A percentile compares a stretch with the other conserved stretches of the same genome.
Conservation (phyloP, 2,329 filamentous ascomycete species). For the Apiospora rasikravindrae region DNA sequence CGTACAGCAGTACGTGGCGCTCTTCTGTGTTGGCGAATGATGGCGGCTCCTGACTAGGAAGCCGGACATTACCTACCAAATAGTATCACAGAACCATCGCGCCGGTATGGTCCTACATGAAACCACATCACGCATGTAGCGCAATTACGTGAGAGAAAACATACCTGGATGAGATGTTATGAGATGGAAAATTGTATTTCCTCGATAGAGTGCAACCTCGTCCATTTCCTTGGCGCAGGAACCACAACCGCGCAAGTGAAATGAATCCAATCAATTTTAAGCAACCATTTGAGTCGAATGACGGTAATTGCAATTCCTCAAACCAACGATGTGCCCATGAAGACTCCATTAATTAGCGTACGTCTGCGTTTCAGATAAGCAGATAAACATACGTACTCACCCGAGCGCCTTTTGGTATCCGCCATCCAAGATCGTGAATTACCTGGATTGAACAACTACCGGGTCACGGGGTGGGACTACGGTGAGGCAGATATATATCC, state of each 20-base stretch:
- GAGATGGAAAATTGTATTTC: neutral
- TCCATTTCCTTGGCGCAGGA: slow-evolving; percentile 1
- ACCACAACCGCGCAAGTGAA: neutral
- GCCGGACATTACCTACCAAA: neutral
- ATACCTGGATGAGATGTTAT: neutral
- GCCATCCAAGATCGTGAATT: neutral
- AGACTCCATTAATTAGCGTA: neutral
- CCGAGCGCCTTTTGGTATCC: neutral
- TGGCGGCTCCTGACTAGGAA: neutral
- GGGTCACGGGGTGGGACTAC: neutral
- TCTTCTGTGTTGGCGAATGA: neutral
- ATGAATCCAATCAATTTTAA: slow-evolving; percentile 1
- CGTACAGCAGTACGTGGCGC: neutral
- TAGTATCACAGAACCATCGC: neutral
- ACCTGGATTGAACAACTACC: neutral
- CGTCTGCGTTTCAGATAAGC: slow-evolving; percentile 5
- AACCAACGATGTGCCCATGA: neutral
- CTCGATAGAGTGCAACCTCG: neutral
- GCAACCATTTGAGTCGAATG: neutral
- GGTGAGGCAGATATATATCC: neutral
- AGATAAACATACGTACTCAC: neutral
- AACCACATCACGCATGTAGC: neutral
- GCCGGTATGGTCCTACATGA: slow-evolving; percentile 8
- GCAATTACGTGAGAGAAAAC: neutral
- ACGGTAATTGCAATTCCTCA: neutral